phyloP scores from a whole-genome alignment of 208 protist genomes.

The Phytomonas sp. region DNA sequence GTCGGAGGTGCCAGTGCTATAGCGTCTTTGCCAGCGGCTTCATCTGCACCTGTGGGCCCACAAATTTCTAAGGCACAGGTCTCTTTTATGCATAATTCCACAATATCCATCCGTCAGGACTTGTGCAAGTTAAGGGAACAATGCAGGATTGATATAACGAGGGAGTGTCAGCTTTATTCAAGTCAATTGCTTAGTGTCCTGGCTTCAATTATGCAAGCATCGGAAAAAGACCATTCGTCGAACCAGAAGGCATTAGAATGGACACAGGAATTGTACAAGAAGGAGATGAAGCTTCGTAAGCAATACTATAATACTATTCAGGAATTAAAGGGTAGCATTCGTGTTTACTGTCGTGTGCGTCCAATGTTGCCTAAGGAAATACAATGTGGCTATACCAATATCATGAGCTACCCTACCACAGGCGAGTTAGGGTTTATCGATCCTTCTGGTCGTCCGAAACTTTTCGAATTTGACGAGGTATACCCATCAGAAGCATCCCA shows the following conservation, averaged over 20 bases:
- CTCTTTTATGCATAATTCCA: slow-evolving; percentile 49
- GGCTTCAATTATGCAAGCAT: slow-evolving; percentile 64
- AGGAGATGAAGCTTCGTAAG: slow-evolving; percentile 88
- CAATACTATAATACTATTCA: slow-evolving; percentile 92
- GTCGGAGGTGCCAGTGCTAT: slow-evolving; percentile 8
- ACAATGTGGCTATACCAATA: slow-evolving; percentile 52
- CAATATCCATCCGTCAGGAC: slow-evolving; percentile 43
- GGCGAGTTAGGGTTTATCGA: slow-evolving; percentile 81
- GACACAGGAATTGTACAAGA: slow-evolving; percentile 88
- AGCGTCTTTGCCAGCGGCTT: slow-evolving; percentile 4
- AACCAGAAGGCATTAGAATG: slow-evolving; percentile 76
- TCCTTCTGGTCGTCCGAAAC: slow-evolving; percentile 60
- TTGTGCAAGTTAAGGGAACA: slow-evolving; percentile 67
- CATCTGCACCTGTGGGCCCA: neutral
- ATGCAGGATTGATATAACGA: slow-evolving; percentile 47
- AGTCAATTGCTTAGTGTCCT: slow-evolving; percentile 64
- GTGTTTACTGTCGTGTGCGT: slow-evolving; percentile 91
- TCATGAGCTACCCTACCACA: slow-evolving; percentile 71
- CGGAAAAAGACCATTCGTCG: slow-evolving; percentile 49
- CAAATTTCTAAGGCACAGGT: slow-evolving; percentile 18
- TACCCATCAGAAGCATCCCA: slow-evolving; percentile 73
- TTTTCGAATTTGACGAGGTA: slow-evolving; percentile 91
- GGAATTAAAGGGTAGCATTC: slow-evolving; percentile 91
- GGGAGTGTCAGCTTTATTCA: slow-evolving; percentile 55
- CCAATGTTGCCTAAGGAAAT: slow-evolving; percentile 81